Percentiles rank a stretch among this genome's conserved stretches.
These are phyloP conservation scores for Orbilia blumenaviensis DNA, from an alignment of 2,329 filamentous ascomycete genomes.

Conservation along the genomic window DNA sequence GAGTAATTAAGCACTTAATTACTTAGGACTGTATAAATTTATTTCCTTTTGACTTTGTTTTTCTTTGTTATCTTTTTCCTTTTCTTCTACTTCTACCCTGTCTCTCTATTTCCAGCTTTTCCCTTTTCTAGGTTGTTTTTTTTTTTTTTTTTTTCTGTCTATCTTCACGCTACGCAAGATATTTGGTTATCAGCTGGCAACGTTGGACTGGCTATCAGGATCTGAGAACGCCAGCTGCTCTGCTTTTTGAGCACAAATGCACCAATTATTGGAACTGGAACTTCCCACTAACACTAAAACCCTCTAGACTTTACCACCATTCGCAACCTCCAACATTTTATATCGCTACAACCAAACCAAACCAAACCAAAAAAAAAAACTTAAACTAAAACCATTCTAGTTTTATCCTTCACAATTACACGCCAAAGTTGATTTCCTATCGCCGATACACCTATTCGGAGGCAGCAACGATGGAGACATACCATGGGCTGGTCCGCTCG, in stretches of 20 bases:
- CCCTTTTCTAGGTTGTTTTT: background rate
- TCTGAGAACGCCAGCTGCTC: conserved; percentile 7
- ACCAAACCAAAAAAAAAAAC: background rate
- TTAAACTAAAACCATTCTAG: background rate
- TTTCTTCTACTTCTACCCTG: no score
- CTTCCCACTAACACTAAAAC: background rate
- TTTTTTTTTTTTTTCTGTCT: background rate
- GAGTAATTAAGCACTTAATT: background rate
- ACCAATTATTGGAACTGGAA: background rate
- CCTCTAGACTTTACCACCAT: background rate
- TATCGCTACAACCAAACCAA: background rate
- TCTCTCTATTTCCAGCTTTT: no score
- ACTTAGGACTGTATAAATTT: no score
- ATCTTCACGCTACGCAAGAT: conserved; percentile 7
- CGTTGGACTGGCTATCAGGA: background rate
- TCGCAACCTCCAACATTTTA: background rate
- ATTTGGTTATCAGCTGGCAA: background rate
- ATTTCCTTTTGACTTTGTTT: no score
- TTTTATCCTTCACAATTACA: background rate
- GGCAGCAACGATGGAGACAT: conserved; percentile 82
- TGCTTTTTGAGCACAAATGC: conserved; percentile 16
- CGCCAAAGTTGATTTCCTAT: background rate
- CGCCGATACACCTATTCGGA: conserved; percentile 17
- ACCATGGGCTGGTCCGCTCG: conserved; percentile 93
- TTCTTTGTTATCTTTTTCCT: no score